Evolutionary conservation across 2,329 filamentous ascomycete species (phyloP), one percentile per base, ranked within the genome.

Genomic region (Zelopaecilomyces penicillatus): DNA sequence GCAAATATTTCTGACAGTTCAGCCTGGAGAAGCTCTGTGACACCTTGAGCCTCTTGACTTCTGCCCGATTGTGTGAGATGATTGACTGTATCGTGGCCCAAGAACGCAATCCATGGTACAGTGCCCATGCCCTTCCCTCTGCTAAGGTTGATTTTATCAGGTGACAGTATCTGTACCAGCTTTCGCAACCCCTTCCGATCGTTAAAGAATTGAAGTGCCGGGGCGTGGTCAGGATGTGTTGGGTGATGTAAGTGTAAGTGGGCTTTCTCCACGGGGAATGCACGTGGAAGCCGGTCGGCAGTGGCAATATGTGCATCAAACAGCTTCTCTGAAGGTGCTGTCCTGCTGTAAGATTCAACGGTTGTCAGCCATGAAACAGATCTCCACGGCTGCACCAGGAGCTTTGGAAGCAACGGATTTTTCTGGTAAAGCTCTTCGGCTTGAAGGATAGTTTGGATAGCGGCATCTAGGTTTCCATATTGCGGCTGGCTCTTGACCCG

Each of bases 231-330:
- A 0, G 77, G 76, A 3, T 64, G 62, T 0, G 70, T 70, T 0
- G 77, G 77, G 53, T 80, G 76, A 45, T 75, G 65, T 2, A 81
- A 64, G 29, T 72, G 65, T 4, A 81, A 63, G 50, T 80, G 77
- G 0, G 76, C 76, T 30, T 66, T 63, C 41, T 76, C 70, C 6
- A 78, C 56, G 6, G 56, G 55, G 33, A 71, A 57, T 1, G 63
- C 58, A 27, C 54, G 54, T 5, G 59, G 51, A 11, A 72, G 59
- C 11, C 62, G 63, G 40, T 67, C 59, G 26, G 70, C 71, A 4
- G 75, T 65, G 35, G 66, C 64, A 33, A 74, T 64, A 48, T 80
- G 79, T 0, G 65, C 59, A 45, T 80, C 73, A 44, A 78, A 81
- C 1, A 76, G 61, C 5, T 61, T 51, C 19, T 68, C 66, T 0